Evolutionary conservation across 768 basidiomycete species (phyloP).

Genomic region (Chalciporus piperatus): DNA sequence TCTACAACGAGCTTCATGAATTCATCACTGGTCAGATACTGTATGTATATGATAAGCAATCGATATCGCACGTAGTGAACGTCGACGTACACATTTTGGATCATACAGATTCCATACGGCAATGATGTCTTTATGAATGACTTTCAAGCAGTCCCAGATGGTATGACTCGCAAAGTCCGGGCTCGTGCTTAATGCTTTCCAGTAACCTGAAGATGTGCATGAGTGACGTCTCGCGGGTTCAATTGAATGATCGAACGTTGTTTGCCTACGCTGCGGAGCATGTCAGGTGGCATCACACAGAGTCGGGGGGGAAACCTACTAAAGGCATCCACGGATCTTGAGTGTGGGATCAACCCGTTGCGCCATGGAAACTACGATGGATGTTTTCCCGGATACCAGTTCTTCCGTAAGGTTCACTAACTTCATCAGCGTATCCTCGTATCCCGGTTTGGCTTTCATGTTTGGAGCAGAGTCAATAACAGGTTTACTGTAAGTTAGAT

Average conservation of each 20-base stretch:
- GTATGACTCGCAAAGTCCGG: not conserved
- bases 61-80: too few relatives aligned
- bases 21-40: too few relatives aligned
- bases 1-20: too few relatives aligned
- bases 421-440: not conserved
- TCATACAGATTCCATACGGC: conserved; percentile 6
- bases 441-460: too few relatives aligned
- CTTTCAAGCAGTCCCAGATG: not conserved
- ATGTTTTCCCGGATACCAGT: not conserved
- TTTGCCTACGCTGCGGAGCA: not conserved
- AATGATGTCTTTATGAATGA: conserved; percentile 6
- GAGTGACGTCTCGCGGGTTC: not conserved
- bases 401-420: not conserved
- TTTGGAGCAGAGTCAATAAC: too few relatives aligned
- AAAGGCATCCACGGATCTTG: too few relatives aligned
- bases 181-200: not conserved
- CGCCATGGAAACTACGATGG: too few relatives aligned
- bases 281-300: not conserved
- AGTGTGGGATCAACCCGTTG: too few relatives aligned
- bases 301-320: not conserved
- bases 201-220: not conserved
- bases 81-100: not conserved
- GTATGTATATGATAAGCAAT: too few relatives aligned
- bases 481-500: too few relatives aligned
- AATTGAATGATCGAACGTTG: not conserved